Percentiles rank a stretch among this genome's conserved stretches.
These are phyloP conservation scores for Stylonectria norvegica DNA, from an alignment of 2,329 filamentous ascomycete genomes.

Conservation along the genomic window DNA sequence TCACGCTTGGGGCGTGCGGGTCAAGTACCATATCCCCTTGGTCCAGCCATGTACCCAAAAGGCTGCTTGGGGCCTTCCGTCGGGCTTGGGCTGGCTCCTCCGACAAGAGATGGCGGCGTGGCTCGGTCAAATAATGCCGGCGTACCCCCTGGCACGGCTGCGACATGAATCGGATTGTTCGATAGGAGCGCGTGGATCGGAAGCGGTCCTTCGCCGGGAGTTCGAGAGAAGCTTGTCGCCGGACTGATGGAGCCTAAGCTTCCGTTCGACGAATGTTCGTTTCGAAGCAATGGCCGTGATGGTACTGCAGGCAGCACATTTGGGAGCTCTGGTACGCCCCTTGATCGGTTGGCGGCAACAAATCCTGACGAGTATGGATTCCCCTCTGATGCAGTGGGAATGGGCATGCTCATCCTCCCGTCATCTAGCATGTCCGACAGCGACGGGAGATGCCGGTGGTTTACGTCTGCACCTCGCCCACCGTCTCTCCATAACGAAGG, in stretches of 20 bases:
- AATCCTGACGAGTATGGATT: constrained; percentile 28
- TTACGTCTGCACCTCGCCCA: constrained; percentile 16
- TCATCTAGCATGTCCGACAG: constrained; percentile 48
- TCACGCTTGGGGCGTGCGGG: constrained; percentile 10
- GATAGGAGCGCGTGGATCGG: constrained; percentile 54
- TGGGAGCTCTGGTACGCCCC: constrained; percentile 25
- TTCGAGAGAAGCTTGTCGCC: constrained; percentile 34
- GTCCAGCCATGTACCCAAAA: constrained; percentile 22
- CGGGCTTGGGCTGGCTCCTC: constrained; percentile 24
- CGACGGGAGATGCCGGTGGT: constrained; percentile 42
- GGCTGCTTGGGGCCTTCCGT: constrained; percentile 22
- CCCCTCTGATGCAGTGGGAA: constrained; percentile 17
- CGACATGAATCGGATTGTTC: constrained; percentile 36
- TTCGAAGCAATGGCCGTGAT: constrained; percentile 38
- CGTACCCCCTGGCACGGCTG: constrained; percentile 13
- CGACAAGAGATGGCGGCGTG: constrained; percentile 16
- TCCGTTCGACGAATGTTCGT: constrained; percentile 45
- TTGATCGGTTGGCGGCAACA: constrained; percentile 29
- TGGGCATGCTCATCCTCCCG: constrained; percentile 20
- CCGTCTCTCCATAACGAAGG: constrained; percentile 28
- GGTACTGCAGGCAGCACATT: constrained; percentile 28
- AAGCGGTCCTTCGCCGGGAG: constrained; percentile 48
- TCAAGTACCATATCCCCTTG: constrained; percentile 36
- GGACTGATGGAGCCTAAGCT: constrained; percentile 42
- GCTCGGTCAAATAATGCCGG: constrained; percentile 19